These are phyloP conservation scores for Fraxinus platypoda DNA, from an alignment of 305 asterid genomes.

Conservation along the genomic window DNA sequence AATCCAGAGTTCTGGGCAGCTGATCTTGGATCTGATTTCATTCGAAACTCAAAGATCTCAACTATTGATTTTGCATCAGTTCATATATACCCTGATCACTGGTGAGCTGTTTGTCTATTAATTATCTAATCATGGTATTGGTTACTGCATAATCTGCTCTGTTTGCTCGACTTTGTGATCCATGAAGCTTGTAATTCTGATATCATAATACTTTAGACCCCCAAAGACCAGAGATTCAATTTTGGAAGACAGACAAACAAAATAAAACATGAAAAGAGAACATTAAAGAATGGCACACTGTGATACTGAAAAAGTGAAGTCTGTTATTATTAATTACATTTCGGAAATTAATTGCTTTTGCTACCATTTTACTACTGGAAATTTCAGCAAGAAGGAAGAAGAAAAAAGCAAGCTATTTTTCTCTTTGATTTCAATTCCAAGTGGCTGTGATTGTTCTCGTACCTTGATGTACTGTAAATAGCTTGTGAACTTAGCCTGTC, in stretches of 20 bases:
- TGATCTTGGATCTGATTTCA: slow-evolving; percentile 87
- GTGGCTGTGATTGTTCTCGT: background rate
- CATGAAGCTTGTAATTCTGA: background rate
- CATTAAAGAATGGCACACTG: background rate
- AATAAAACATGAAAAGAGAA: background rate
- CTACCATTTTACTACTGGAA: background rate
- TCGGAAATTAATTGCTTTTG: background rate
- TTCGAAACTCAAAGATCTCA: slow-evolving; percentile 80
- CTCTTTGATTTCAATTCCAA: background rate
- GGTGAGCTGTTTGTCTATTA: slow-evolving; percentile 48
- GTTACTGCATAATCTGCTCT: background rate
- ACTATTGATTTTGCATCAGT: slow-evolving; percentile 92
- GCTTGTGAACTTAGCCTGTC: background rate
- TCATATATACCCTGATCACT: slow-evolving; percentile 94
- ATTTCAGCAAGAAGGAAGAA: background rate
- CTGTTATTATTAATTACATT: background rate
- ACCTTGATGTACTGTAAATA: background rate
- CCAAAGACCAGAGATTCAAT: background rate
- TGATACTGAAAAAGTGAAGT: background rate
- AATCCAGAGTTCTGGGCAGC: slow-evolving; percentile 97
- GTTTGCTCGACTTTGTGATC: background rate
- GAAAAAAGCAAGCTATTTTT: background rate
- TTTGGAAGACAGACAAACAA: background rate
- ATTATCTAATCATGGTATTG: background rate
- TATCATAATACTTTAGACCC: background rate